Conservation (phyloP, 1,284 basidiomycete species). For the Caloboletus firmus region DNA sequence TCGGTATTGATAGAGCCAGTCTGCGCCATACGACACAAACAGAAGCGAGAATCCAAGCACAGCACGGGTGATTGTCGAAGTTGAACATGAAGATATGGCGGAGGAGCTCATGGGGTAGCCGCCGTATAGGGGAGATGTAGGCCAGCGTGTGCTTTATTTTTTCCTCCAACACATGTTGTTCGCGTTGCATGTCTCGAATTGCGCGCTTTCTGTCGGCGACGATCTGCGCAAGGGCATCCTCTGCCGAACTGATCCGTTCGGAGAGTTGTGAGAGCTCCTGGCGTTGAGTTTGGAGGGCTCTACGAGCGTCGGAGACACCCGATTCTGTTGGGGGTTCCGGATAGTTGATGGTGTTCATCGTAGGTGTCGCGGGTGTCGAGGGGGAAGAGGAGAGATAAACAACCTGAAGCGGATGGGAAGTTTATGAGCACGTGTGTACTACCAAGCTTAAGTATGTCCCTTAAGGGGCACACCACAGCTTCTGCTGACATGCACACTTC, state of each 20-base stretch:
- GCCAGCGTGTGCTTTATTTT: conserved; percentile 49
- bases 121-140: conserved; percentile 66
- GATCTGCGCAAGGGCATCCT: conserved; percentile 55
- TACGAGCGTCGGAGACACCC: conserved; percentile 50
- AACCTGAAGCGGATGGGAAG: conserved; percentile 27
- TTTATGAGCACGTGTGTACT: conserved; percentile 27
- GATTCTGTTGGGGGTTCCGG: conserved; percentile 57
- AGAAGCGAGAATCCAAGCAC: conserved; percentile 66
- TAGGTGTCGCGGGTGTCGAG: conserved; percentile 13
- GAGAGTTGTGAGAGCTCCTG: conserved; percentile 37
- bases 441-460: neutral
- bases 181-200: conserved; percentile 53
- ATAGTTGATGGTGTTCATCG: conserved; percentile 21
- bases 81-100: conserved; percentile 63
- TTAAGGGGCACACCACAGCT: conserved; percentile 3
- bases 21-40: conserved; percentile 64
- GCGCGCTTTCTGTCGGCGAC: conserved; percentile 51
- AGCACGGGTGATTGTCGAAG: conserved; percentile 65
- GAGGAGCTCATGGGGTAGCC: conserved; percentile 65
- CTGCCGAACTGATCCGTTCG: conserved; percentile 45
- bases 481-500: neutral
- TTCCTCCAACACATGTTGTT: conserved; percentile 49
- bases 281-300: conserved; percentile 38
- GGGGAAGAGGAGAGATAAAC: conserved; percentile 10
- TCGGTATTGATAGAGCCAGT: conserved; percentile 61